Evolutionary conservation across 108 stramenopile genomes (phyloP), one percentile per base, ranked within the genome.

Genomic region (Fragilaria radians): DNA sequence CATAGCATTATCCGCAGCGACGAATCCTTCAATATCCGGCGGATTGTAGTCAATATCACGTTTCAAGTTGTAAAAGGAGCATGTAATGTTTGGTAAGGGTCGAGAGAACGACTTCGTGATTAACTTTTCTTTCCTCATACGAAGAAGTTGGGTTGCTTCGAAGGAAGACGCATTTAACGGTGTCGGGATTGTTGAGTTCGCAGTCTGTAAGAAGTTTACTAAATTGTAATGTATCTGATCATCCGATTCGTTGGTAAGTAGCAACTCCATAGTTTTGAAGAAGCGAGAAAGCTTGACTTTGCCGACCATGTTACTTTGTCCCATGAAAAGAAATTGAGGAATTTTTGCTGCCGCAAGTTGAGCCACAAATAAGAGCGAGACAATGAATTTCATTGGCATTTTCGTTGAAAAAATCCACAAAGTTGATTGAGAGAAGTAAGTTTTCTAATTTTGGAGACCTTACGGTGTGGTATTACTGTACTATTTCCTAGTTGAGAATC

Each of bases 231-330:
- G 50, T 7, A 51, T 51, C 5, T 51, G 17, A 51, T 5, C 50
- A 7, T 24, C n/a, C 17, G 17, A 19, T 25, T 51, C 17, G 7
- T 5, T 24, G 5, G 50, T 19, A 7, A 42, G 14, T 14, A 42
- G 36, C 14, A 42, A 11, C 50, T 51, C 17, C 24, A 19, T 25
- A 7, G 50, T 19, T 51, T 19, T 25, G 24, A 19, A 19, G n/a
- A 24, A 19, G 5, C 24, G n/a, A 25, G 50, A 19, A 7, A 5
- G 5, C 5, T 31, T 19, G 14, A 23, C 7, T 30, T 29, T 27
- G 5, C 54, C 54, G 5, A 30, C 28, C 54, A 55, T 55, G 29
- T 55, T 55, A 55, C 28, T 31, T 23, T 55, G 54, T 7, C 54
- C 54, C 5, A 28, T 28, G 9, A 55, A 31, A 9, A 55, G 54